Percentiles rank a stretch among this genome's conserved stretches.
These are phyloP conservation scores for Maudiozyma saulgeensis DNA, from an alignment of 805 yeast genomes.

Conservation along the genomic window DNA sequence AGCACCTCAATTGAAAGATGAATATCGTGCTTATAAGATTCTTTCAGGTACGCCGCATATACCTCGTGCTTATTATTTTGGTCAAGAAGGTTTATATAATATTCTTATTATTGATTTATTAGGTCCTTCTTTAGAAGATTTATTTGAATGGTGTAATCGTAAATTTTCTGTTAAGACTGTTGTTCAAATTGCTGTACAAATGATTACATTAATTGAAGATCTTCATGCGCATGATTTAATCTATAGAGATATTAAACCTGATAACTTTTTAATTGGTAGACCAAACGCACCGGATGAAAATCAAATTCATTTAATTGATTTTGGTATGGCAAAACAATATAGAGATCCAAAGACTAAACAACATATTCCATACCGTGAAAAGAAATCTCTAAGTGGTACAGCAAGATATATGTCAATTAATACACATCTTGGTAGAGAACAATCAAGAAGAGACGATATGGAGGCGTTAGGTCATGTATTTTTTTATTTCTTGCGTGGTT, in stretches of 20 bases:
- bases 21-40: constrained; percentile 67
- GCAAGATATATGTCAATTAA: constrained; percentile 83
- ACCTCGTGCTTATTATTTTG: constrained; percentile 78
- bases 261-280: constrained; percentile 51
- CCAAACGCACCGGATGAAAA: constrained; percentile 42
- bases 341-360: constrained; percentile 71
- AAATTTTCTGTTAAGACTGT: constrained; percentile 63
- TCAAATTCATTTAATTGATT: constrained; percentile 65
- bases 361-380: constrained; percentile 75
- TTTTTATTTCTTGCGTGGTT: constrained; percentile 68
- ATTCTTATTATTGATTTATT: constrained; percentile 66
- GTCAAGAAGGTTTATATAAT: constrained; percentile 77
- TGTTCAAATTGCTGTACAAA: constrained; percentile 65
- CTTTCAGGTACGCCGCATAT: constrained; percentile 61
- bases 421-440: constrained; percentile 81
- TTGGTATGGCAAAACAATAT: constrained; percentile 82
- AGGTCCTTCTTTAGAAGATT: constrained; percentile 75
- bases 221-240: constrained; percentile 71
- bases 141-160: constrained; percentile 83
- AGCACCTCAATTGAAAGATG: constrained; percentile 78
- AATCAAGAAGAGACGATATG: constrained; percentile 72
- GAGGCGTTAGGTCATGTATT: constrained; percentile 78
- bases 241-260: constrained; percentile 78
- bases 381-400: constrained; percentile 73
- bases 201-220: constrained; percentile 62